Base-by-base conservation (phyloP, 768 basidiomycete genomes). In the Xerocomellus chrysenteron region DNA sequence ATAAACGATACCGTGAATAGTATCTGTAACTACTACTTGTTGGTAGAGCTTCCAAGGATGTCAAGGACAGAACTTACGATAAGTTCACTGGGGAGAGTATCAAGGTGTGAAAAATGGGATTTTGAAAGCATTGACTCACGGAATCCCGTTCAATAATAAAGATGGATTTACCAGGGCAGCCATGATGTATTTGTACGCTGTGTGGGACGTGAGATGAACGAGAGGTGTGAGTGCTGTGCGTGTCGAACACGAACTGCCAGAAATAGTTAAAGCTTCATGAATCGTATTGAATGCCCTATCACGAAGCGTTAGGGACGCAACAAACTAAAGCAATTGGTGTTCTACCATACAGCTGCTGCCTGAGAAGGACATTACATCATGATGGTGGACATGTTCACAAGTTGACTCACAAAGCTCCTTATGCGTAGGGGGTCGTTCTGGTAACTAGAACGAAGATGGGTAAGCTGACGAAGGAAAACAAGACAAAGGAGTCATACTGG, bases 221-320 rank as follows among this genome's bases (percentile, higher is more conserved):
- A 19, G 37, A 24, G 3, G 8, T 17, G 4, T 13, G 0, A 30
- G 8, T 9, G 8, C 10, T 17, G 4, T 16, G 13, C 3, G 16
- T 11, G 8, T 11, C 2, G 19, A 46, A 19, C 13, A 61, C 63
- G 11, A 11, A 64, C 64, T 39, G 19, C 58, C 54, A 14, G 21
- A 3, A 16, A 63, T 11, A n/a, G 1, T 24, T 14, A 63, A 41
- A 13, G 17, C 52, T 45, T 65, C 54, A 26, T 63, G 63, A 8
- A 55, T 5, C 10, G 58, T 60, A 14, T 49, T 10, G 32, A 56
- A 21, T 13, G 13, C 28, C 54, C 59, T 61, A 36, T 26, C 16
- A 5, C 7, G 4, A 51, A 30, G 7, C 5, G 12, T 60, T 13
- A 19, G n/a, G 24, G 14, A 30, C 1, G 5, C n/a, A 8, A 1